Evolutionary conservation across 2,329 filamentous ascomycete genomes (phyloP).

Genomic region (Xylaria sp.): DNA sequence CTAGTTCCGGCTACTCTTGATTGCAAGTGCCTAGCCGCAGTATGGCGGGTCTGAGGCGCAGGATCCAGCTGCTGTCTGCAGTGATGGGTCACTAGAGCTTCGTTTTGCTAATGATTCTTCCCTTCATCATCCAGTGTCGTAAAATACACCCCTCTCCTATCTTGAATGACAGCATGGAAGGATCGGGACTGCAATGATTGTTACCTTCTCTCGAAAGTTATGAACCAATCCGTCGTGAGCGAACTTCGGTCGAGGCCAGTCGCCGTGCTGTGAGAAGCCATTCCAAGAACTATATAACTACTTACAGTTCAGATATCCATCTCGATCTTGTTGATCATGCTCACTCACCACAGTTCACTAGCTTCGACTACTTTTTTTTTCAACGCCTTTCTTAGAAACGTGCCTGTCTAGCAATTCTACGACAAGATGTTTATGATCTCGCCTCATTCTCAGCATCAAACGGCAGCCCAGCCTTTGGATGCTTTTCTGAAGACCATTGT

Average conservation of each 20-base stretch:
- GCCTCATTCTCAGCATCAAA: background rate
- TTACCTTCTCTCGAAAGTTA: constrained; percentile 39
- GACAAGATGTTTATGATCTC: constrained; percentile 29
- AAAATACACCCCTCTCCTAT: constrained; percentile 33
- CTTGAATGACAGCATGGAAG: constrained; percentile 34
- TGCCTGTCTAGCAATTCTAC: background rate
- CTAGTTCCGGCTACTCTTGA: constrained; percentile 18
- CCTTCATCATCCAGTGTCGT: constrained; percentile 23
- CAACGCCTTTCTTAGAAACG: constrained; percentile 6
- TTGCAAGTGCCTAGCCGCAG: constrained; percentile 39
- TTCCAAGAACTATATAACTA: constrained; percentile 42
- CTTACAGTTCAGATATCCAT: constrained; percentile 27
- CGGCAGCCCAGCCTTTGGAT: background rate
- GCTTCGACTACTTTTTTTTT: constrained; percentile 11
- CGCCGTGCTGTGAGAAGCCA: constrained; percentile 29
- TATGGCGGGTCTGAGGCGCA: constrained; percentile 42
- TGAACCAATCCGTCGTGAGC: constrained; percentile 41
- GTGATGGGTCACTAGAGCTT: constrained; percentile 27
- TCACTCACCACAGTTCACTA: constrained; percentile 22
- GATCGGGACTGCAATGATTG: constrained; percentile 34
- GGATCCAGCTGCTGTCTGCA: constrained; percentile 36
- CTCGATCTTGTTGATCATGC: constrained; percentile 20
- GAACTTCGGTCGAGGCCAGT: constrained; percentile 28
- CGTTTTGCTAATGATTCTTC: constrained; percentile 15
- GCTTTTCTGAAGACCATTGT: constrained; percentile 1